Evolutionary conservation across 2,329 filamentous ascomycete genomes (phyloP).

Genomic region (Diaporthe velutina): DNA sequence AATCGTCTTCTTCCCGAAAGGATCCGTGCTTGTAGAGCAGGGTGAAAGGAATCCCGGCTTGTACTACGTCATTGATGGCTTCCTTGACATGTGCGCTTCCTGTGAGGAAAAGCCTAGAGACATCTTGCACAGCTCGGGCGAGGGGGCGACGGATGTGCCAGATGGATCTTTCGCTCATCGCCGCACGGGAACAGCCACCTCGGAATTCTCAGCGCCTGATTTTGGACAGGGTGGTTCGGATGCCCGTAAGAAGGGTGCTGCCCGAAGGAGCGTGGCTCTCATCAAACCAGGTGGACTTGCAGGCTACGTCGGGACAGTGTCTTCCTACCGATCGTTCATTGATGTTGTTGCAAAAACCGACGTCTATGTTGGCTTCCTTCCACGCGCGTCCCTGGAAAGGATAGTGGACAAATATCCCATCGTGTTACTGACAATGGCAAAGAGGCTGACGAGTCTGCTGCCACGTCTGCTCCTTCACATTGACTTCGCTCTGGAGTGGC

Average conservation of each 20-base stretch:
- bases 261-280: constrained; percentile 82
- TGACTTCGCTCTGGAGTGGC: constrained; percentile 98
- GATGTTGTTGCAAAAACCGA: constrained; percentile 98
- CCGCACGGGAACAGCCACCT: constrained; percentile 37
- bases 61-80: constrained; percentile 98
- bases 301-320: constrained; percentile 94
- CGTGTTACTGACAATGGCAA: constrained; percentile 94
- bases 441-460: constrained; percentile 88
- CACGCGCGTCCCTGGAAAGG: constrained; percentile 85
- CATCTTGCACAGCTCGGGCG: constrained; percentile 53
- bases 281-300: constrained; percentile 96
- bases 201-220: constrained; percentile 46
- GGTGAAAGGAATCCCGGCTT: constrained; percentile 96
- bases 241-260: constrained; percentile 60
- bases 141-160: constrained; percentile 50
- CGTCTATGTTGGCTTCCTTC: constrained; percentile 96
- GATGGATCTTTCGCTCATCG: constrained; percentile 43
- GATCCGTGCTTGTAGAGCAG: constrained; percentile 93
- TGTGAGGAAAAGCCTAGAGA: constrained; percentile 66
- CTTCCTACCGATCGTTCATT: constrained; percentile 95
- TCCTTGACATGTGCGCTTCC: constrained; percentile 92
- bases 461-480: constrained; percentile 94
- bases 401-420: constrained; percentile 95
- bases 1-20: constrained; percentile 97
- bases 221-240: constrained; percentile 48